Conservation (phyloP, 352 stramenopile species). For the Globisporangium cylindrosporum region DNA sequence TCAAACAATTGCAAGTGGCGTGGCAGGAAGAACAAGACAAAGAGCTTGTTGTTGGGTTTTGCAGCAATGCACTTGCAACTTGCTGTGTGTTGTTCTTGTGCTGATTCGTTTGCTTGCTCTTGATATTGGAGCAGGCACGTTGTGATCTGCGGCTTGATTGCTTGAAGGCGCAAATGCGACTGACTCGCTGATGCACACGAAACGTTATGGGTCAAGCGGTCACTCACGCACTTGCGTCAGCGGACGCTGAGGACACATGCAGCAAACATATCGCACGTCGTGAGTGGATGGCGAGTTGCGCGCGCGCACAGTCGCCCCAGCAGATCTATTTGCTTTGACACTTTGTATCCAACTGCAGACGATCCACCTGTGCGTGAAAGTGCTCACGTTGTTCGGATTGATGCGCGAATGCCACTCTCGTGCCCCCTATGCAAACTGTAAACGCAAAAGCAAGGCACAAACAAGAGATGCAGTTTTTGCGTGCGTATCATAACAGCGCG, state of each 20-base stretch:
- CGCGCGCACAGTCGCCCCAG: not conserved
- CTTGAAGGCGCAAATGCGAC: not conserved
- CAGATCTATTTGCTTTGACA: not conserved
- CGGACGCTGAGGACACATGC: not conserved
- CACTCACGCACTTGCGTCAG: constrained; percentile 2
- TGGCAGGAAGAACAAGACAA: not conserved
- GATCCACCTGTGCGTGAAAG: not conserved
- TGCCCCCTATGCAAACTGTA: not conserved
- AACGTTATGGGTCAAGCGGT: not conserved
- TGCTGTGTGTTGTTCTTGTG: not conserved
- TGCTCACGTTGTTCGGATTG: not conserved
- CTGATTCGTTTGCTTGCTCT: not conserved
- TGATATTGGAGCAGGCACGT: not conserved
- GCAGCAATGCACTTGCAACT: not conserved
- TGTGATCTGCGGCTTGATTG: not conserved
- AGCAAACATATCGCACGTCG: constrained; percentile 6
- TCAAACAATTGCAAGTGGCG: not conserved
- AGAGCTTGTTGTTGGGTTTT: not conserved
- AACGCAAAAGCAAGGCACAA: not conserved
- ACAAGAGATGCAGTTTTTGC: no score
- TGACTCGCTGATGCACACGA: not conserved
- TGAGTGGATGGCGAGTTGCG: not conserved
- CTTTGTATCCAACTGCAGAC: not conserved
- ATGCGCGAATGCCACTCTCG: not conserved
- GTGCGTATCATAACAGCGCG: not conserved